Evolutionary conservation across 768 basidiomycete genomes (phyloP).

Genomic region (Amanita exitialis): DNA sequence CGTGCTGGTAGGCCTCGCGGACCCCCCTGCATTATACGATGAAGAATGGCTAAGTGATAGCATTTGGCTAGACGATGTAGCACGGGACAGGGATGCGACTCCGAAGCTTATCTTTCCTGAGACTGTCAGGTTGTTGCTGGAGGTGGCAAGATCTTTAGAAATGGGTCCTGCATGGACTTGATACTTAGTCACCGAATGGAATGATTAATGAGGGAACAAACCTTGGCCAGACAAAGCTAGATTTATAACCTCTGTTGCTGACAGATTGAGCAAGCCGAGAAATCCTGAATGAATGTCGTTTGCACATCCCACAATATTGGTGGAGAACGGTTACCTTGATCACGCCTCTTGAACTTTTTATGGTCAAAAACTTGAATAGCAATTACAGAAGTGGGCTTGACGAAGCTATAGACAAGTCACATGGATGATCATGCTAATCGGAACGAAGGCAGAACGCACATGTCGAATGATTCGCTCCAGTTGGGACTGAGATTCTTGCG

Average conservation of each 20-base stretch:
- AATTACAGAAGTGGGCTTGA: conserved; percentile 67
- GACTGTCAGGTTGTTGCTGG: conserved; percentile 69
- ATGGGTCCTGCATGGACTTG: conserved; percentile 40
- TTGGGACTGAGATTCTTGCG: conserved; percentile 59
- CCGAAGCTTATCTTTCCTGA: conserved; percentile 75
- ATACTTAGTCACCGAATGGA: conserved; percentile 9
- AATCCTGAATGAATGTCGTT: conserved; percentile 28
- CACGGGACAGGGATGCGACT: conserved; percentile 30
- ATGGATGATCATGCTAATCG: conserved; percentile 10
- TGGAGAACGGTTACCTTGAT: conserved; percentile 48
- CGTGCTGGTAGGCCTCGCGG: not conserved
- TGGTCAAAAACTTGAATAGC: conserved; percentile 88
- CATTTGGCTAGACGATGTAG: conserved; percentile 11
- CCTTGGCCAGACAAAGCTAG: conserved; percentile 38
- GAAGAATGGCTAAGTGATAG: not conserved
- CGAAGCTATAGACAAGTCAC: conserved; percentile 14
- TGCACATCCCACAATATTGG: conserved; percentile 14
- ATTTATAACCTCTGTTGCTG: conserved; percentile 42
- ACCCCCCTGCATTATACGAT: not conserved
- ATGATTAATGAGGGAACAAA: conserved; percentile 17
- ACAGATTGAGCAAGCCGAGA: conserved; percentile 47
- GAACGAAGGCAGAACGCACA: conserved; percentile 31
- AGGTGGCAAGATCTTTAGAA: conserved; percentile 63
- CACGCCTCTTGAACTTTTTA: conserved; percentile 77
- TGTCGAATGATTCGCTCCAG: conserved; percentile 84